Evolutionary conservation across 345 rosid genomes (phyloP).

Genomic region (Syzygium oleosum): DNA sequence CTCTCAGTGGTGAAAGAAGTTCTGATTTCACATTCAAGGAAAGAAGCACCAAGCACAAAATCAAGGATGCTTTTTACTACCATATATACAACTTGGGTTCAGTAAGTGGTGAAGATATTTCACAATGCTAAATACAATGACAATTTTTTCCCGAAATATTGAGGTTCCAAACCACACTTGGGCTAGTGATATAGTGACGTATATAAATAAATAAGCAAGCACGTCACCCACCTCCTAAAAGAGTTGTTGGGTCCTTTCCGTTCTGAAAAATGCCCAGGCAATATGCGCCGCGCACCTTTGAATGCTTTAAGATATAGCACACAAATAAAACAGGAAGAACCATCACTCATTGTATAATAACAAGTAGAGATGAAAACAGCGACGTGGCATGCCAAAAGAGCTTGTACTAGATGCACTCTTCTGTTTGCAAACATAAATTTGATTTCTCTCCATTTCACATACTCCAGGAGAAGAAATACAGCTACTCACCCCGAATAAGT

Average conservation of each 20-base stretch:
- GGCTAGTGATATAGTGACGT: not conserved
- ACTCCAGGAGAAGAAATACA: not conserved
- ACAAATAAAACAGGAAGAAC: not conserved
- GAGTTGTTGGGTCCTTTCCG: conserved; percentile 81
- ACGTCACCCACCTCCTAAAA: conserved; percentile 59
- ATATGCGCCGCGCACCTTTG: conserved; percentile 67
- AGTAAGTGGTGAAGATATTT: not conserved
- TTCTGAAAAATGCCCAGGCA: conserved; percentile 90
- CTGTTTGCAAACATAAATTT: not conserved
- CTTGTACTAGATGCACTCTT: not conserved
- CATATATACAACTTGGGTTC: not conserved
- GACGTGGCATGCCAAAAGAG: not conserved
- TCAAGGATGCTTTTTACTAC: not conserved
- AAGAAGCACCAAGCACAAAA: not conserved
- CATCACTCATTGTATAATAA: not conserved
- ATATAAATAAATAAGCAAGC: not conserved
- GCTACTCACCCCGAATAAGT: conserved; percentile 65
- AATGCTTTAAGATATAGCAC: conserved; percentile 46
- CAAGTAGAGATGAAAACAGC: not conserved
- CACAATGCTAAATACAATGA: not conserved
- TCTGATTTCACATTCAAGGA: not conserved
- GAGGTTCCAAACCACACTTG: not conserved
- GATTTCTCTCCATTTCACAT: not conserved
- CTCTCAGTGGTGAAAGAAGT: not conserved
- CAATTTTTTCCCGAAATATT: not conserved